Evolutionary conservation across 2,329 filamentous ascomycete genomes (phyloP).

Genomic region (Phialophora chinensis): DNA sequence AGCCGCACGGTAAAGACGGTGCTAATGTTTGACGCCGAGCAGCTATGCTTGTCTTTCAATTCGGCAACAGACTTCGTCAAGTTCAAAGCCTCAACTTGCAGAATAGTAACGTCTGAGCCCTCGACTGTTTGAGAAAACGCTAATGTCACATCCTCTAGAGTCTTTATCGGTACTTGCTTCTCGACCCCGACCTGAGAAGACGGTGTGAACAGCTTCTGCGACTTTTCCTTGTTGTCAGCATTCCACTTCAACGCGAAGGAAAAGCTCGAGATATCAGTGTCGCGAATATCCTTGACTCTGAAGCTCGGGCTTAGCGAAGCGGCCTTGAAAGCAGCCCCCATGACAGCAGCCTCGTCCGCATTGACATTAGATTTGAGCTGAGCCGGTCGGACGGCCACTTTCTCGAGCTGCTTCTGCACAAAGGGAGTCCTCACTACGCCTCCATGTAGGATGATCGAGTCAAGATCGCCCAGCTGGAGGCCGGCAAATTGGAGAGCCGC

Average conservation of each 20-base stretch:
- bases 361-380: slow-evolving; percentile 96
- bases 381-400: slow-evolving; percentile 70
- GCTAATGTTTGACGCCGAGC: slow-evolving; percentile 74
- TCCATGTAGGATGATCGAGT: slow-evolving; percentile 91
- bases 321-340: slow-evolving; percentile 93
- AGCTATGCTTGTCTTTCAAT: slow-evolving; percentile 79
- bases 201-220: slow-evolving; percentile 83
- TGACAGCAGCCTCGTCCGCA: slow-evolving; percentile 93
- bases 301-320: slow-evolving; percentile 93
- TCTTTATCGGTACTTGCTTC: slow-evolving; percentile 85
- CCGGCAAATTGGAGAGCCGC: slow-evolving; percentile 76
- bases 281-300: slow-evolving; percentile 94
- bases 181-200: slow-evolving; percentile 75
- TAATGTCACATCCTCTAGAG: slow-evolving; percentile 80
- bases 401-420: slow-evolving; percentile 86
- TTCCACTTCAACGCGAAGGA: slow-evolving; percentile 77
- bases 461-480: slow-evolving; percentile 75
- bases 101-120: slow-evolving; percentile 64
- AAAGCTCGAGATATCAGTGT: slow-evolving; percentile 77
- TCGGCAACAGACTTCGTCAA: slow-evolving; percentile 80
- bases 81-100: slow-evolving; percentile 77
- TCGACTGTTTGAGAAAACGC: slow-evolving; percentile 76
- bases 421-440: slow-evolving; percentile 91
- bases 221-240: slow-evolving; percentile 71
- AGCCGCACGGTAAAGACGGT: slow-evolving; percentile 81